Evolutionary conservation across 192 early-diverging fungal species (phyloP), one percentile per base, ranked within the genome.

Genomic region (Gigaspora rosea): DNA sequence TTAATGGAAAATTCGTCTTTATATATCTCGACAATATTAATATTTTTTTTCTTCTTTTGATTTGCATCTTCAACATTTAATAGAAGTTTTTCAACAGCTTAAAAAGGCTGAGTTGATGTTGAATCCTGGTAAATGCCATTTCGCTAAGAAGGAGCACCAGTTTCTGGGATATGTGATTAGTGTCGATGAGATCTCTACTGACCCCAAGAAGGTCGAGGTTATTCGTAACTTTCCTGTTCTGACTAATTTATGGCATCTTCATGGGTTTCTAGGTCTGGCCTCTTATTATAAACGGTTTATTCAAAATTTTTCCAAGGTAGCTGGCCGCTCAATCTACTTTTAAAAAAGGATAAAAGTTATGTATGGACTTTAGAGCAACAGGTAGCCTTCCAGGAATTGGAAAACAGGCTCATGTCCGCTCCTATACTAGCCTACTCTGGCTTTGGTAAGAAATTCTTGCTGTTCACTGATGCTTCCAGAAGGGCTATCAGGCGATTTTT

Each of bases 1-100:
- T 75, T 9, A 22, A 77, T 1, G 78, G 80, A 20, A 65, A 73
- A n/a, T n/a, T n/a, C n/a, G n/a, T n/a, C n/a, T n/a, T n/a, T n/a
- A n/a, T n/a, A n/a, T n/a, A n/a, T n/a, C n/a, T n/a, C n/a, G n/a
- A n/a, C n/a, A n/a, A n/a, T n/a, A n/a, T n/a, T n/a, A n/a, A n/a
- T n/a, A n/a, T n/a, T n/a, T n/a, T n/a, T n/a, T n/a, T n/a, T n/a
- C n/a, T n/a, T n/a, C n/a, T n/a, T n/a, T n/a, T n/a, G n/a, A n/a
- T n/a, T n/a, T n/a, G n/a, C n/a, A n/a, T n/a, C n/a, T n/a, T n/a
- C n/a, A n/a, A n/a, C n/a, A n/a, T n/a, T n/a, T n/a, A n/a, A n/a
- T n/a, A n/a, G n/a, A n/a, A n/a, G n/a, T n/a, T n/a, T n/a, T n/a
- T n/a, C n/a, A n/a, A n/a, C n/a, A n/a, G n/a, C n/a, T n/a, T n/a